phyloP scores from a whole-genome alignment of 75 land plant genomes.

The Selaginella moellendorffii region DNA sequence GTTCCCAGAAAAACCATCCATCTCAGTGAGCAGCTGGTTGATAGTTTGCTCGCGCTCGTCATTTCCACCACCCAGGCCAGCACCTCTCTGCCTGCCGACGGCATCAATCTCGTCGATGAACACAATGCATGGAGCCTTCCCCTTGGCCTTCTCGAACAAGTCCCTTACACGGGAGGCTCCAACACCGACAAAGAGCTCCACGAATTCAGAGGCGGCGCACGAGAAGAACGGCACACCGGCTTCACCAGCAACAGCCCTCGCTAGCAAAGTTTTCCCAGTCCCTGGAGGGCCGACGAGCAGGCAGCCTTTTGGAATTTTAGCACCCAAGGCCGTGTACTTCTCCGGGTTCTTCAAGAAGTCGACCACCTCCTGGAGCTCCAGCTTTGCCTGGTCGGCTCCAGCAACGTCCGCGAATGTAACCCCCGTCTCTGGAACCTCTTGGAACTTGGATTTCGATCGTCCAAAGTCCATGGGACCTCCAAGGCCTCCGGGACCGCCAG shows the following conservation, averaged over 20 bases:
- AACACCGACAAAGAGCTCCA: conserved; percentile 95
- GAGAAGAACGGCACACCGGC: conserved; percentile 99
- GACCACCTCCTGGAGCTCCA: conserved; percentile 95
- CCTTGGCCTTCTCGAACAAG: conserved; percentile 96
- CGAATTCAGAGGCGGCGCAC: conserved; percentile 97
- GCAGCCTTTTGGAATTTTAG: conserved; percentile 97
- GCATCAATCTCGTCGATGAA: conserved; percentile 99
- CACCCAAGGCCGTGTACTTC: conserved; percentile 94
- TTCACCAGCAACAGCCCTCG: conserved; percentile 84
- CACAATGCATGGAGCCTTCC: conserved; percentile 98
- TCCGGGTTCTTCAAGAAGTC: conserved; percentile 98
- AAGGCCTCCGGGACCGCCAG: conserved; percentile 78
- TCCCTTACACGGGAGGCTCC: conserved; percentile 96
- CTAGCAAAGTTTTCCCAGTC: conserved; percentile 84
- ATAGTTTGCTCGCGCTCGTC: conserved; percentile 99
- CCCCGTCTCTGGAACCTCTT: conserved; percentile 98
- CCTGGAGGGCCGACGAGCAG: conserved; percentile 92
- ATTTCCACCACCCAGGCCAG: conserved; percentile 98
- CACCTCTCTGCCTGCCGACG: conserved; percentile 93
- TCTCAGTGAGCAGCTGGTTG: conserved; percentile 94
- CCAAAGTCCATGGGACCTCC: conserved; percentile 99
- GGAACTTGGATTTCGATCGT: conserved; percentile 91
- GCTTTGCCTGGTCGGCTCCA: conserved; percentile 96
- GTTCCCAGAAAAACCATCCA: conserved; percentile 97
- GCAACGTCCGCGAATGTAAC: conserved; percentile 92